Evolutionary conservation across 305 asterid genomes (phyloP).

Genomic region (Rubia peregrina): DNA sequence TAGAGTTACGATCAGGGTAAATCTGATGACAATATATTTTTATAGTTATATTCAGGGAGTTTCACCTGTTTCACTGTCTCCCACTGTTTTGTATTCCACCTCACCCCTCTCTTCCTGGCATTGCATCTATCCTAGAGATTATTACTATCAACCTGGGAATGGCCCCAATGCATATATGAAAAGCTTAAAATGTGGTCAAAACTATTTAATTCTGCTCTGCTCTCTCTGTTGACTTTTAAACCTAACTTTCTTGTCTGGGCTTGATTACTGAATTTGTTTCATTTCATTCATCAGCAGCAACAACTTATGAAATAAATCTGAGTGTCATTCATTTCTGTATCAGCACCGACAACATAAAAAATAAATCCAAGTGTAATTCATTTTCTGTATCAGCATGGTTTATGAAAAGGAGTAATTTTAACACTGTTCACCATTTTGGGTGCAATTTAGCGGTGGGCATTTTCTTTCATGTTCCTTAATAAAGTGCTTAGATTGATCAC

Average conservation of each 20-base stretch:
- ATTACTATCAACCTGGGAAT: not conserved
- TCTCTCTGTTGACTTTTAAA: not conserved
- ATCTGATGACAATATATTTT: not conserved
- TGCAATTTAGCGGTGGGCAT: not conserved
- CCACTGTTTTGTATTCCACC: not conserved
- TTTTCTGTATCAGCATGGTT: not conserved
- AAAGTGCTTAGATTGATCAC: not conserved
- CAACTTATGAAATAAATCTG: not conserved
- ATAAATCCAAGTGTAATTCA: not conserved
- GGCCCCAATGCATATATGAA: not conserved
- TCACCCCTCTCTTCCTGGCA: too few relatives aligned
- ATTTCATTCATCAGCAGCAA: not conserved
- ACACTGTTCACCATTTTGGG: not conserved
- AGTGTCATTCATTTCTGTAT: not conserved
- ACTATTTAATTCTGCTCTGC: too few relatives aligned
- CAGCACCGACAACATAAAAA: not conserved
- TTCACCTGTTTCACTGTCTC: not conserved
- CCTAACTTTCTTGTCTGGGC: not conserved
- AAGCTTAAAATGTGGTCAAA: not conserved
- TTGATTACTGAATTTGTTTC: not conserved
- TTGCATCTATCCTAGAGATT: not conserved
- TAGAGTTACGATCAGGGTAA: not conserved
- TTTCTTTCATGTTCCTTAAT: not conserved
- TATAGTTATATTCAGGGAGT: not conserved
- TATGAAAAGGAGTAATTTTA: not conserved